Evolutionary conservation across 2,329 filamentous ascomycete genomes (phyloP).

Genomic region (Aspergillus fischeri): DNA sequence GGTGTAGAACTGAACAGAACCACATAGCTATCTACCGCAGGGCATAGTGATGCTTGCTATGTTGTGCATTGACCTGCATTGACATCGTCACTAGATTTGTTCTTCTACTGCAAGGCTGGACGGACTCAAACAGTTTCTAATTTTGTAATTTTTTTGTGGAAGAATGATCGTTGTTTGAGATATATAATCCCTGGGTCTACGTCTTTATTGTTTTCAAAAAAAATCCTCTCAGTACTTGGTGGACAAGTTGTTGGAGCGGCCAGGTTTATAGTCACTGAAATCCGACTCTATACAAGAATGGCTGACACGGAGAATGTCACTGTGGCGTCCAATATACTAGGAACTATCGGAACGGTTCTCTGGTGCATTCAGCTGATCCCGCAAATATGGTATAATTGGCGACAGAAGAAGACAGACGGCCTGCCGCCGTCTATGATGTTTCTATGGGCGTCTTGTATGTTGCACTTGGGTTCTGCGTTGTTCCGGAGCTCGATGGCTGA

Average conservation of each 20-base stretch:
- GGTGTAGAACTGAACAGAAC: not conserved
- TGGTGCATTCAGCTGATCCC: constrained; percentile 39
- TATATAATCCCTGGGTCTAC: not conserved
- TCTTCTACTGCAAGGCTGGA: not conserved
- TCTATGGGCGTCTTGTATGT: constrained; percentile 55
- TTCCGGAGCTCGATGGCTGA: constrained; percentile 1
- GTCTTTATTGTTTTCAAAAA: not conserved
- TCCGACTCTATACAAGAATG: constrained; percentile 1
- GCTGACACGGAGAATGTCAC: constrained; percentile 23
- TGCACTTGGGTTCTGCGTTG: not conserved
- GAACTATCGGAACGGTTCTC: constrained; percentile 39
- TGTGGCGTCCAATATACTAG: constrained; percentile 35
- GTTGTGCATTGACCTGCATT: not conserved
- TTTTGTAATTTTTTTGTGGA: not conserved
- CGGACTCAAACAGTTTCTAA: not conserved
- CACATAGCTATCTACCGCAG: not conserved
- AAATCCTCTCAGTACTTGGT: not conserved
- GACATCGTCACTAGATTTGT: not conserved
- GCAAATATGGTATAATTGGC: constrained; percentile 61
- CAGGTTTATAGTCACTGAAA: not conserved
- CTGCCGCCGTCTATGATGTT: constrained; percentile 60
- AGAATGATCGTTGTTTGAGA: not conserved
- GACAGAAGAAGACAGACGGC: constrained; percentile 58
- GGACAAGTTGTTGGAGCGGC: not conserved
- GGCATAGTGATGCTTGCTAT: not conserved